Evolutionary conservation across 2,329 filamentous ascomycete genomes (phyloP).

Genomic region (Orbilia quercus): DNA sequence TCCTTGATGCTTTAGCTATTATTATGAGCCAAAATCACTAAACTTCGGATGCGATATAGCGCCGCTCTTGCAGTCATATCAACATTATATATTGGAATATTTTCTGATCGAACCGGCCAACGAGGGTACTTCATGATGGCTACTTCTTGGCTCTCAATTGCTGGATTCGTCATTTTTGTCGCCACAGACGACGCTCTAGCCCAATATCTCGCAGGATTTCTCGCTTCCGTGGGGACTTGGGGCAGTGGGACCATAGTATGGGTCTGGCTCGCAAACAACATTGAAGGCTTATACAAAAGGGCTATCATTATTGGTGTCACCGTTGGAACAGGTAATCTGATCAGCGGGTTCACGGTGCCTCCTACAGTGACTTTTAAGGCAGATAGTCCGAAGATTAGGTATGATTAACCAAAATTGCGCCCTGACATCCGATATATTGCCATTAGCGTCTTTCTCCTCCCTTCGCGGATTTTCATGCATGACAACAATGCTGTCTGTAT

Average conservation of each 20-base stretch:
- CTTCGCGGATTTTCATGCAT: too few species aligned
- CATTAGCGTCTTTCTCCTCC: too few species aligned
- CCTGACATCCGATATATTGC: too few species aligned
- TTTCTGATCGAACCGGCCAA: conserved; percentile 20
- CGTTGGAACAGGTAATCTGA: conserved; percentile 18
- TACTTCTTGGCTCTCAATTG: conserved; percentile 24
- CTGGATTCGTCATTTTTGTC: conserved; percentile 22
- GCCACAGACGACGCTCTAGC: not conserved
- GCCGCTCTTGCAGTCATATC: conserved; percentile 25
- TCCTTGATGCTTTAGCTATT: not conserved
- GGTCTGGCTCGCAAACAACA: conserved; percentile 28
- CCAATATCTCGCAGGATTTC: conserved; percentile 21
- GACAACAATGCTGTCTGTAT: too few species aligned
- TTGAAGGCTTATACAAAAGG: conserved; percentile 31
- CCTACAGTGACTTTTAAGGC: conserved; percentile 3
- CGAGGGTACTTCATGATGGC: conserved; percentile 30
- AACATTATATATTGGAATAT: conserved; percentile 16
- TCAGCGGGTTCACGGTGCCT: conserved; percentile 26
- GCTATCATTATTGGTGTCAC: conserved; percentile 35
- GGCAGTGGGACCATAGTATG: conserved; percentile 18
- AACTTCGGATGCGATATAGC: not conserved
- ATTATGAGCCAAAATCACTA: too few species aligned
- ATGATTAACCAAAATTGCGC: not conserved
- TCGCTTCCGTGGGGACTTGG: conserved; percentile 24
- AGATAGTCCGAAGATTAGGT: conserved; percentile 4